Evolutionary conservation across 257 asterid species (phyloP).

Genomic region (Fraxinus pennsylvanica): DNA sequence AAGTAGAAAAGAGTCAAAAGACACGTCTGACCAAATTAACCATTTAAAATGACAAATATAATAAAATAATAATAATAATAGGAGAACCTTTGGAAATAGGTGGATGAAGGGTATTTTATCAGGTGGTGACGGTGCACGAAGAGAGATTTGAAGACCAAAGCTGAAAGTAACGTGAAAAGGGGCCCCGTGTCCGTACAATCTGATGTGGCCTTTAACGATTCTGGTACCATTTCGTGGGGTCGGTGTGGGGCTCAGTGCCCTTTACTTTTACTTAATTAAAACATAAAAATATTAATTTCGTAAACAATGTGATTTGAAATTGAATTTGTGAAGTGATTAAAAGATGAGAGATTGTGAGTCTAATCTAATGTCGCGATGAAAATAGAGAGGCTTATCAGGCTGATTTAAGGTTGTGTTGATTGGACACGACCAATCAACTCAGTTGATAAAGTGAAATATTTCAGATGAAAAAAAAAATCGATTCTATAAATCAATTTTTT

Average conservation of each 20-base stretch:
- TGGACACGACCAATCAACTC: not conserved
- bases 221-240: not conserved
- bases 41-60: too few species aligned
- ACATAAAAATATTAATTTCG: not conserved
- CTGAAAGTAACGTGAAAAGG: slow-evolving; percentile 15
- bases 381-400: not conserved
- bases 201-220: slow-evolving; percentile 19
- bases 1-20: too few species aligned
- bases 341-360: too few species aligned
- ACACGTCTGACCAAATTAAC: too few species aligned
- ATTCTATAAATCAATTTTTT: too few species aligned
- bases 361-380: too few species aligned
- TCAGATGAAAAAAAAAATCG: too few species aligned
- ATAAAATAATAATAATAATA: too few species aligned
- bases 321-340: not conserved
- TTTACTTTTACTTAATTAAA: not conserved
- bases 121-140: too few species aligned
- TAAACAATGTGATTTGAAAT: not conserved
- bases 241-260: not conserved
- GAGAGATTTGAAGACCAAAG: not conserved
- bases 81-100: too few species aligned
- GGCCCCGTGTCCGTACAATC: slow-evolving; percentile 35
- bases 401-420: not conserved
- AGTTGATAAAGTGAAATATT: too few species aligned
- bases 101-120: too few species aligned